A percentile compares a stretch with the other conserved stretches of the same genome.
Conservation (phyloP, 495 filamentous ascomycete species). For the Podospora comata region DNA sequence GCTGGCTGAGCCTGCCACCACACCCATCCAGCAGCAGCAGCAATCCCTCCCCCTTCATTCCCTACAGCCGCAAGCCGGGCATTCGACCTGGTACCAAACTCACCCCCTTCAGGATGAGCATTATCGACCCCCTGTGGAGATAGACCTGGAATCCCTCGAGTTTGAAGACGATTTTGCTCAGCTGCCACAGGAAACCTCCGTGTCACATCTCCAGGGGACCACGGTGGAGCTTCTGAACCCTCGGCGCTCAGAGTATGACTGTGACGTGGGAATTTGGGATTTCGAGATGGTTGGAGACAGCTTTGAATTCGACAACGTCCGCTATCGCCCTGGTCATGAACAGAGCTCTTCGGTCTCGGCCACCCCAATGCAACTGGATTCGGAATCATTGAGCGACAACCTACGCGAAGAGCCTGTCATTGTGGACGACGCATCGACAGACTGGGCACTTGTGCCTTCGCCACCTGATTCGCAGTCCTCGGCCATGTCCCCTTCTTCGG, state of each 20-base stretch:
- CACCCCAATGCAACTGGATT: slow-evolving; percentile 17
- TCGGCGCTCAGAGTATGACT: slow-evolving; percentile 25
- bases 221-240: slow-evolving; percentile 29
- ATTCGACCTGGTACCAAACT: neutral
- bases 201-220: neutral
- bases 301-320: neutral
- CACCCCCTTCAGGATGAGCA: neutral
- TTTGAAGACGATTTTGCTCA: neutral
- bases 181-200: neutral
- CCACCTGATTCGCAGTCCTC: slow-evolving; percentile 18
- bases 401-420: slow-evolving; percentile 11
- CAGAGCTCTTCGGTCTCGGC: slow-evolving; percentile 19
- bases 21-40: neutral
- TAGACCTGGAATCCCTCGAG: slow-evolving; percentile 5
- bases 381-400: slow-evolving; percentile 14
- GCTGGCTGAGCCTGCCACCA: neutral
- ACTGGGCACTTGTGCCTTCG: slow-evolving; percentile 26
- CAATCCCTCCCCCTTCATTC: neutral
- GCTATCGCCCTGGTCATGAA: slow-evolving; percentile 11
- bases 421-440: slow-evolving; percentile 18
- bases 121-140: neutral
- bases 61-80: neutral
- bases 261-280: slow-evolving; percentile 20
- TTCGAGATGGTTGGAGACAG: slow-evolving; percentile 4
- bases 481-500: slow-evolving; percentile 15